Base-by-base conservation (phyloP, 805 yeast genomes). In the Monosporozyma unispora region DNA sequence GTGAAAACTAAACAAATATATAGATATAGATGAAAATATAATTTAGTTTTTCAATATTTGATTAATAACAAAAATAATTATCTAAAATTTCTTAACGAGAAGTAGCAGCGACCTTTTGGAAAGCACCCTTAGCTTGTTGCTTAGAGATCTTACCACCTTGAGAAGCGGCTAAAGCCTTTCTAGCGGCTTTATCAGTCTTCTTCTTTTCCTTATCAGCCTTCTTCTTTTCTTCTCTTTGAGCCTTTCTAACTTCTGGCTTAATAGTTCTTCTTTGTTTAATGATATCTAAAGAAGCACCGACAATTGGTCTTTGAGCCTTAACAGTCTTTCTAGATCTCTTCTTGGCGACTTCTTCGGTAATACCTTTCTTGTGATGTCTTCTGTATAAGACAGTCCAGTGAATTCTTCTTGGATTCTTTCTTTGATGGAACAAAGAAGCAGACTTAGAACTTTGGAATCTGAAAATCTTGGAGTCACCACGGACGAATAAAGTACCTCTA, bases 351-450 rank as follows among this genome's bases (percentile, higher is more conserved):
- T 93, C 99, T 82, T 93, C 99, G 70, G 96, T 83, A 73, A 91
- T 82, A 81, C 99, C 99, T 81, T 93, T 93, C 86, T 88, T 89
- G 95, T 93, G 98, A 80, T 91, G 96, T 80, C 96, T 87, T 84
- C 99, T 91, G 91, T 80, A 93, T 70, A 93, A 82, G 70, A 91
- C 97, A 64, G 99, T 93, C 99, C 99, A 93, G 61, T 98, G 83
- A 74, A 93, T 83, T 84, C 96, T 87, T 84, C 99, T 90, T 80
- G 99, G 99, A 90, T 93, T 93, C 95, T 93, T 93, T 85, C 97
- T 89, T 82, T 93, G 99, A 72, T 84, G 82, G 93, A 93, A 93
- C 71, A 93, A 84, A 73, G 98, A 89, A 69, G 96, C 91, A 72
- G 95, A 82, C 80, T 93, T 93, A 66, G 97, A 86, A 75, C 87